These are phyloP conservation scores for Tylopilus felleus DNA, from an alignment of 768 basidiomycete species.

Conservation along the genomic window DNA sequence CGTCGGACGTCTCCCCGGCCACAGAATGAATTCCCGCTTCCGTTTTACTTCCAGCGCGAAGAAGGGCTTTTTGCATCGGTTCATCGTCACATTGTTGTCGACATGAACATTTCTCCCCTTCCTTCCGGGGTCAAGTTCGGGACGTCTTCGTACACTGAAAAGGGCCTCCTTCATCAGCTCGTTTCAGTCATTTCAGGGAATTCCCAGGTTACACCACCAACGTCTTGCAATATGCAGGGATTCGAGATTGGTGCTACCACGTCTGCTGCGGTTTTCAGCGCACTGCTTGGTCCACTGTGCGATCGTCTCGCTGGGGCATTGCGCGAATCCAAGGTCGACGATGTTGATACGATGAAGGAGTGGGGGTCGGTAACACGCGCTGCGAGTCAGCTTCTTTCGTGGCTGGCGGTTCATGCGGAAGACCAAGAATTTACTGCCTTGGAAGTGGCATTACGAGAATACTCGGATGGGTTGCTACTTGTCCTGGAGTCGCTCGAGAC, in stretches of 20 bases:
- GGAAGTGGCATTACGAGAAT: constrained; percentile 33
- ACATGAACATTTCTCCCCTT: constrained; percentile 52
- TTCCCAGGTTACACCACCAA: constrained; percentile 29
- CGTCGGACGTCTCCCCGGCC: constrained; percentile 12
- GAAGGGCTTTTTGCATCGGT: constrained; percentile 1
- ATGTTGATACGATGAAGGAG: constrained; percentile 26
- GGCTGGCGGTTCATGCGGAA: constrained; percentile 36
- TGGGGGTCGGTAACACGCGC: constrained; percentile 42
- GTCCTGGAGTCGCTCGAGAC: constrained; percentile 37
- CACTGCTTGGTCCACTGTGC: constrained; percentile 44
- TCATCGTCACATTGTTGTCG: constrained; percentile 33
- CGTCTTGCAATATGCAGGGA: constrained; percentile 34
- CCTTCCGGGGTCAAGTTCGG: constrained; percentile 52
- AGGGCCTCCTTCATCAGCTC: constrained; percentile 59
- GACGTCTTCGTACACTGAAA: constrained; percentile 51
- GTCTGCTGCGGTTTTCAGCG: constrained; percentile 41
- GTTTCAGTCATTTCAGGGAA: constrained; percentile 36
- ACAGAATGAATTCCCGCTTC: constrained; percentile 13
- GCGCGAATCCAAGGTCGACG: constrained; percentile 31
- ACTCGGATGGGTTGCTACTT: constrained; percentile 37
- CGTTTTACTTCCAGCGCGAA: constrained; percentile 14
- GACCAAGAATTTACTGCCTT: constrained; percentile 34
- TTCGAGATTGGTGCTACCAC: constrained; percentile 45
- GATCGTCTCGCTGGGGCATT: constrained; percentile 41
- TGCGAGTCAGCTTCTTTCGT: constrained; percentile 46